Evolutionary conservation across 371 early-diverging fungal species (phyloP), one percentile per base, ranked within the genome.

Genomic region (Gilbertella persicaria): DNA sequence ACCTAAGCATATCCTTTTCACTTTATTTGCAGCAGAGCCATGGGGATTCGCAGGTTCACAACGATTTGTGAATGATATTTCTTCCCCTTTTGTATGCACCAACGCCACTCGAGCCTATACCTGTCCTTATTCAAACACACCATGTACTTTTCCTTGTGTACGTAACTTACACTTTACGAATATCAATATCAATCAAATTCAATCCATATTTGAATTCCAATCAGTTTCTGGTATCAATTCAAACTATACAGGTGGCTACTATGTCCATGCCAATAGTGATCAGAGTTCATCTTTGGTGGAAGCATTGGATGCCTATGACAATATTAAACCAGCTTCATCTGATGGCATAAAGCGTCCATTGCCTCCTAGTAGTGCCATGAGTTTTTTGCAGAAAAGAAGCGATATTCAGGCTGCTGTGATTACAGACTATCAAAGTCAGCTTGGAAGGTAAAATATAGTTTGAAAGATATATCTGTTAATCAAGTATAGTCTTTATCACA

Each of bases 31-130:
- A 8, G 87, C 82, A 19, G 93, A 93, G 60, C 55, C 84, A 16
- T 93, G 88, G 85, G 89, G 83, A 20, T 87, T 84, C 65, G 79
- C 88, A 24, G 93, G 93, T 3, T 93, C 93, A 0, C 84, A 89
- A 55, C 78, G 91, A 25, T 90, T 93, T 68, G 89, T 90, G 1
- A 59, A 87, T 37, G 91, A 91, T 62, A 78, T 93, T 8, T 66
- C 77, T 1, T 48, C 61, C 2, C 76, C 73, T 10, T 81, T 87
- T 49, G 49, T 56, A 13, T 93, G 93, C 64, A 67, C 71, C n/a
- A 79, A 83, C 45, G 58, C 76, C 0, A 66, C 71, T 0, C 51
- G 74, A 14, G 69, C 75, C 0, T 19, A 45, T 4, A 5, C 61
- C 0, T 89, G 89, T 45, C 79, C 80, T 3, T 72, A 63, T 16